Evolutionary conservation across 148 eudicot genomes (phyloP), one percentile per base, ranked within the genome.

Genomic region (Dianthus caryophyllus): DNA sequence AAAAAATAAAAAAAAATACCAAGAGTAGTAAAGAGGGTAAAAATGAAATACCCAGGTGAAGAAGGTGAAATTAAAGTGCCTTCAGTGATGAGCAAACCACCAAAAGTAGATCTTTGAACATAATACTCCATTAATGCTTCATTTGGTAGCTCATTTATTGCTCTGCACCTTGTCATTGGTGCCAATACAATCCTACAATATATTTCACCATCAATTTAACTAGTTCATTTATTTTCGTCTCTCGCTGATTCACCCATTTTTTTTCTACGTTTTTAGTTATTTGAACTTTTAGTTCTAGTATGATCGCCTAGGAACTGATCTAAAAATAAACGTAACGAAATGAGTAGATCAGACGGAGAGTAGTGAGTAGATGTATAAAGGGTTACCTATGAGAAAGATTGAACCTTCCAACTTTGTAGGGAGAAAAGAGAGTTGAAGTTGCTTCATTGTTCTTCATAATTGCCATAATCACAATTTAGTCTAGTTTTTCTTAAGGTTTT

Each of bases 81-180:
- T 59, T 93, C 98, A 6, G 88, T 75, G 61, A 93, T 93, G 71
- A 90, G 85, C 49, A 93, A 82, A 5, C 95, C 98, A 49, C 96
- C 98, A 11, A 74, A 18, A 29, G 98, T 89, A 25, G 98, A 79
- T 72, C 98, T 79, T 65, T 93, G 98, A 13, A 77, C 71, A 66
- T 93, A 93, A 63, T 93, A 93, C 53, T 87, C 90, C 38, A 65
- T 74, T 29, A 82, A 73, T 10, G 86, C 91, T 25, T 75, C 65
- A 41, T 83, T 73, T 62, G 98, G 91, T 36, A 90, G 76, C 55
- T 70, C 86, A 75, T 84, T 80, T 43, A 86, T 61, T 17, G 98
- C 96, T 70, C 98, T 84, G 78, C 96, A 89, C 69, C 96, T 84
- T 16, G 98, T 93, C 98, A 93, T 93, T 14, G 98, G 98, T 10